A percentile compares a stretch with the other conserved stretches of the same genome.
phyloP scores from a whole-genome alignment of 1,284 basidiomycete species.

The Neolentinus lepideus region DNA sequence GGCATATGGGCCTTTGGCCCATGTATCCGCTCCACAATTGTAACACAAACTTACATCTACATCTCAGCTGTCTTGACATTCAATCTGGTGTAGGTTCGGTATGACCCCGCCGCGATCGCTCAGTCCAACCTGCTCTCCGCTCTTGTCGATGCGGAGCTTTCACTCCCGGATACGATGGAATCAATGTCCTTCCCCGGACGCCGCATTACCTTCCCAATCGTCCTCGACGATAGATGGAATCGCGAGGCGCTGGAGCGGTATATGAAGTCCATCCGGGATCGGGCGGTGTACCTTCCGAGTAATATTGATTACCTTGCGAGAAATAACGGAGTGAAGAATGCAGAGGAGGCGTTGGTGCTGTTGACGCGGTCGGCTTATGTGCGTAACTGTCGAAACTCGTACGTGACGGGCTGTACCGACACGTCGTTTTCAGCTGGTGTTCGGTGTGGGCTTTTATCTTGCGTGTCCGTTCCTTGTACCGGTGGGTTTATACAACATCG shows the following conservation, averaged over 20 bases:
- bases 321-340: slow-evolving; percentile 50
- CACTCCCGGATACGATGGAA: slow-evolving; percentile 31
- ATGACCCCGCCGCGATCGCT: slow-evolving; percentile 33
- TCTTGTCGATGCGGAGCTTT: slow-evolving; percentile 29
- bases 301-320: slow-evolving; percentile 62
- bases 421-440: slow-evolving; percentile 35
- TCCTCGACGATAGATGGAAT: slow-evolving; percentile 54
- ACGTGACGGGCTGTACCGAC: background rate
- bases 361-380: slow-evolving; percentile 45
- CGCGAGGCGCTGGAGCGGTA: slow-evolving; percentile 50
- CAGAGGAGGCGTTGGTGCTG: slow-evolving; percentile 35
- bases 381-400: slow-evolving; percentile 7
- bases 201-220: slow-evolving; percentile 52
- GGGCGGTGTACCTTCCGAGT: slow-evolving; percentile 61
- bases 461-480: slow-evolving; percentile 56
- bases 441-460: slow-evolving; percentile 57
- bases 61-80: no score
- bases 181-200: slow-evolving; percentile 43
- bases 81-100: slow-evolving; percentile 35
- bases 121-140: slow-evolving; percentile 32
- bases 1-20: slow-evolving; percentile 42
- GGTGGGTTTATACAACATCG: slow-evolving; percentile 22
- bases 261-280: slow-evolving; percentile 44
- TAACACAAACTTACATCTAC: slow-evolving; percentile 14
- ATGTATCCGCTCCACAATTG: slow-evolving; percentile 54